Evolutionary conservation across 352 stramenopile genomes (phyloP).

Genomic region (Pythium grandisporangium): DNA sequence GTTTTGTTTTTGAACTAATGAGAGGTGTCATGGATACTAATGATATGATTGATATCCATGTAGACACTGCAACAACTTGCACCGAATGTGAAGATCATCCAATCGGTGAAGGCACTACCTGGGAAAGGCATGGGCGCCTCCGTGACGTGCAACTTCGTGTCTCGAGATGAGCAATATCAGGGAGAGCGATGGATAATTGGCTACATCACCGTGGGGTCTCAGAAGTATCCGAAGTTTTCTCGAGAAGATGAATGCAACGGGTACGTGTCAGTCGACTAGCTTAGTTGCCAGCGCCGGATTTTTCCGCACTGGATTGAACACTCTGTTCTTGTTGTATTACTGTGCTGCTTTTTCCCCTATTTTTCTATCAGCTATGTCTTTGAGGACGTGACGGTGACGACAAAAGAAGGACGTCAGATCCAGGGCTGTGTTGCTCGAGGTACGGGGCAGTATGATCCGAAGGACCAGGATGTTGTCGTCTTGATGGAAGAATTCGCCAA

Average conservation of each 20-base stretch:
- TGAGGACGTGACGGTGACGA: slow-evolving; percentile 29
- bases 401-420: slow-evolving; percentile 22
- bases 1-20: slow-evolving; percentile 1
- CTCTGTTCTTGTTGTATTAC: too few relatives aligned
- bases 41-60: not conserved
- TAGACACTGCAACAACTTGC: slow-evolving; percentile 27
- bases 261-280: too few relatives aligned
- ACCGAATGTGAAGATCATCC: slow-evolving; percentile 33
- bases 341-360: too few relatives aligned
- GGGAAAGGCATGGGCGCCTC: slow-evolving; percentile 36
- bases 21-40: too few relatives aligned
- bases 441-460: slow-evolving; percentile 41
- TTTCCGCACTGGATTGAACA: not conserved
- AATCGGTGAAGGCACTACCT: slow-evolving; percentile 40
- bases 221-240: slow-evolving; percentile 23
- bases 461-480: slow-evolving; percentile 26
- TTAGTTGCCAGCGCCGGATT: too few relatives aligned
- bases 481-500: slow-evolving; percentile 52
- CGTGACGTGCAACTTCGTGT: slow-evolving; percentile 34
- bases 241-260: slow-evolving; percentile 62
- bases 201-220: slow-evolving; percentile 36
- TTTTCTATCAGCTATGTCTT: slow-evolving; percentile 35
- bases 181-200: slow-evolving; percentile 44
- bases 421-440: slow-evolving; percentile 46
- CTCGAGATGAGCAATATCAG: slow-evolving; percentile 23